Conservation (phyloP, 306 rosid species). For the Vicia sativa region DNA sequence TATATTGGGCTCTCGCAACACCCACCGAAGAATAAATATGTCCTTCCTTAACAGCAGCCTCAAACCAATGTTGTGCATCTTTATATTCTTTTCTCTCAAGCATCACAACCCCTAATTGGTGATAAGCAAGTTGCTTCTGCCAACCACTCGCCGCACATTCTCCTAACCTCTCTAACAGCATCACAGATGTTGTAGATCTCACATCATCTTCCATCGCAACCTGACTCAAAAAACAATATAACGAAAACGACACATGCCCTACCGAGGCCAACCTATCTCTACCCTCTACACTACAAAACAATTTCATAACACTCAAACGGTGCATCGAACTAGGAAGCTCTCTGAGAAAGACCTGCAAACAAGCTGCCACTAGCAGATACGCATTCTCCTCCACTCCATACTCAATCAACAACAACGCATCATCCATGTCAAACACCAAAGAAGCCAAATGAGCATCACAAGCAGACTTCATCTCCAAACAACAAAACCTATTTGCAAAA, state of each 20-base stretch:
- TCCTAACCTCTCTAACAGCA: slow-evolving; percentile 77
- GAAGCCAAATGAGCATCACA: slow-evolving; percentile 75
- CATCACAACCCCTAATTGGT: slow-evolving; percentile 79
- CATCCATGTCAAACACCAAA: slow-evolving; percentile 63
- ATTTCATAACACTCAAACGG: slow-evolving; percentile 48
- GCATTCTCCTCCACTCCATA: slow-evolving; percentile 82
- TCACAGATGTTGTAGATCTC: slow-evolving; percentile 74
- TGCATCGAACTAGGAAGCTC: slow-evolving; percentile 73
- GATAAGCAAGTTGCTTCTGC: slow-evolving; percentile 79
- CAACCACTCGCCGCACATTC: slow-evolving; percentile 71
- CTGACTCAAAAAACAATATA: slow-evolving; percentile 77
- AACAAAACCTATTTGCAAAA: slow-evolving; percentile 74
- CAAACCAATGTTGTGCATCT: slow-evolving; percentile 76
- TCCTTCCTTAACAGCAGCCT: slow-evolving; percentile 68
- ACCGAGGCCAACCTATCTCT: slow-evolving; percentile 58
- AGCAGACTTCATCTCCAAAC: slow-evolving; percentile 75
- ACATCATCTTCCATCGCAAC: slow-evolving; percentile 82
- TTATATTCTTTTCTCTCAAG: slow-evolving; percentile 78
- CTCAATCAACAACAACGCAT: slow-evolving; percentile 62
- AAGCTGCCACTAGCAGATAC: slow-evolving; percentile 75
- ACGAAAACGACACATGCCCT: slow-evolving; percentile 69
- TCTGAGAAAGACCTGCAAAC: slow-evolving; percentile 83
- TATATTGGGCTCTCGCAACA: slow-evolving; percentile 75
- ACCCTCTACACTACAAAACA: slow-evolving; percentile 73
- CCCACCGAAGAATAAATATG: slow-evolving; percentile 83